Evolutionary conservation across 2,329 filamentous ascomycete species (phyloP), one percentile per base, ranked within the genome.

Genomic region (Colletotrichum godetiae): DNA sequence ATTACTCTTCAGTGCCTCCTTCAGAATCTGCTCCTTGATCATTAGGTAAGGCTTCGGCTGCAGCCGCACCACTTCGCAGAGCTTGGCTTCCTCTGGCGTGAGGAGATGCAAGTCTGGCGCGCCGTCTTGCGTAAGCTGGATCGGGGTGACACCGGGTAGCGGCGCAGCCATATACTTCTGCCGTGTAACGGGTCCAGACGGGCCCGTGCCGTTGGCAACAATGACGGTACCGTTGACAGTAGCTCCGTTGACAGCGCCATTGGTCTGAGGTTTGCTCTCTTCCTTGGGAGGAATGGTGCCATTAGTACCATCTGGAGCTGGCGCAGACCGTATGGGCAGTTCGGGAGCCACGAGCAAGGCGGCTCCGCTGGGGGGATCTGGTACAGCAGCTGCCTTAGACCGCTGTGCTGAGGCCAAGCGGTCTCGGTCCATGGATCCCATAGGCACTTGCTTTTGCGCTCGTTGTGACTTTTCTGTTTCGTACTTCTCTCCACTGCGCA

Each of bases 41-140:
- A 95, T 95, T 5, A 98, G 84, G 81, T 98, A 99, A 1, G 97
- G 94, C 85, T 99, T 99, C 0, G 97, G 97, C 82, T 97, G 93
- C 65, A 99, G 85, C 55, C 95, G 91, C 15, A 97, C 89, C 53
- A 93, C 89, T 77, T 94, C 94, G 84, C 97, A 99, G 0, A 99
- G 86, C 78, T 97, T 94, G 5, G 91, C 87, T 82, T 99, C 97
- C 76, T 97, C 95, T 0, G 92, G 88, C 0, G 93, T 94, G 56
- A 99, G 86, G 0, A 99, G 89, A 78, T 98, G 97, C 33, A 96
- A 84, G 80, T 98, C 97, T 0, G 93, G 89, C 0, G 94, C 92
- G 46, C 91, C 93, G 68, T 97, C 94, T 77, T 92, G 92, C 70
- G 90, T 92, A 72, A 97, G 87, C 65, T 89, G 87, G 77, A 96